Evolutionary conservation across 2,329 filamentous ascomycete species (phyloP).

Genomic region (Sporothrix schenckii): DNA sequence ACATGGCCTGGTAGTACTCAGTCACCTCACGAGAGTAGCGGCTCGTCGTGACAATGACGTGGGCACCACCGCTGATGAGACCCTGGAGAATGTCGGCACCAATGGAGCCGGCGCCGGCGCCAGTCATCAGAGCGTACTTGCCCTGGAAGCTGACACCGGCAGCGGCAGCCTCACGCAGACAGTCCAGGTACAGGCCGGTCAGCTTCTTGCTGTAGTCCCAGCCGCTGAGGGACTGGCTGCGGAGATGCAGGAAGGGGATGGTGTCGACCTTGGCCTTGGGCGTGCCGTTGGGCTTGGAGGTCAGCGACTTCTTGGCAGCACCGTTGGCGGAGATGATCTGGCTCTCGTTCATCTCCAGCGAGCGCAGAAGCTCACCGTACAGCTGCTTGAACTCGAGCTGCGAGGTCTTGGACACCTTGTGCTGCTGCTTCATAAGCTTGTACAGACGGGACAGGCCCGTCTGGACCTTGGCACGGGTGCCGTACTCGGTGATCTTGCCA

Average conservation of each 20-base stretch:
- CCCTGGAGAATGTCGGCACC: slow-evolving; percentile 96
- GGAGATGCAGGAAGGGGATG: slow-evolving; percentile 95
- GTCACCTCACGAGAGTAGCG: slow-evolving; percentile 96
- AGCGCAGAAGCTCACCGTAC: slow-evolving; percentile 92
- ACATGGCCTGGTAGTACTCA: slow-evolving; percentile 99
- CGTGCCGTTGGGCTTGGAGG: slow-evolving; percentile 55
- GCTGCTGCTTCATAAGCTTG: slow-evolving; percentile 97
- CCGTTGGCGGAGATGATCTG: slow-evolving; percentile 77
- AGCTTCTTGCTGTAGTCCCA: slow-evolving; percentile 99
- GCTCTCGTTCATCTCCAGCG: slow-evolving; percentile 95
- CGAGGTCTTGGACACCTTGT: slow-evolving; percentile 94
- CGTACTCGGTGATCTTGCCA: slow-evolving; percentile 97
- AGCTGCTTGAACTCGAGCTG: slow-evolving; percentile 95
- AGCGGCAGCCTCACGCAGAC: slow-evolving; percentile 84
- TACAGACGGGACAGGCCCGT: slow-evolving; percentile 94
- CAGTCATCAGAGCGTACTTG: slow-evolving; percentile 97
- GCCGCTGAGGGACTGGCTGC: slow-evolving; percentile 88
- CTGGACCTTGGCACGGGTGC: slow-evolving; percentile 96
- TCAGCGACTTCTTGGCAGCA: slow-evolving; percentile 52
- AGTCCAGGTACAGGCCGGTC: slow-evolving; percentile 88
- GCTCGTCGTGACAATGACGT: slow-evolving; percentile 94
- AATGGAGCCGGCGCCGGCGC: slow-evolving; percentile 95
- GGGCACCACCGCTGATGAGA: slow-evolving; percentile 92
- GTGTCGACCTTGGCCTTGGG: slow-evolving; percentile 93
- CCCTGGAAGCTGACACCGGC: slow-evolving; percentile 87